Evolutionary conservation across 345 rosid genomes (phyloP), one percentile per base, ranked within the genome.

Genomic region (sweet orange (Citrus sinensis)): DNA sequence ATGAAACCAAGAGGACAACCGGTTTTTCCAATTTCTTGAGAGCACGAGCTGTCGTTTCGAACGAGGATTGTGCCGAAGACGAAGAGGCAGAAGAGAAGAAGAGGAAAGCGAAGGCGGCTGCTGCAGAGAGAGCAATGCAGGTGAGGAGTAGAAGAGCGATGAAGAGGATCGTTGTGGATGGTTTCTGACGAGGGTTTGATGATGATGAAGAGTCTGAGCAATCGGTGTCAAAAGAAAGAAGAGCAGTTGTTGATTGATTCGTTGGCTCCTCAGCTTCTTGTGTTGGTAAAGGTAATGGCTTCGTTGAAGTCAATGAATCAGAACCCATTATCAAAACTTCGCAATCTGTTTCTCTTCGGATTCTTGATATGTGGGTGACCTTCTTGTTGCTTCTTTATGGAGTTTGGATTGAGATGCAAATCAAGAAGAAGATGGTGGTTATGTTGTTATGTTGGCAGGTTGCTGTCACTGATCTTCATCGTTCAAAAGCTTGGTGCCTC

Each of bases 1-100:
- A 91, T 24, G 99, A 95, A 70, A 95, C 82, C 85, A 95, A 79
- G 6, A 95, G 81, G 61, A 93, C 98, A 10, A 92, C 93, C 0
- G 95, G 93, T 59, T 83, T 88, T 20, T 62, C 80, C 66, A 95
- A 91, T 73, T 89, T 92, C 75, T 86, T 86, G 77, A 93, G 88
- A 22, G 94, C 85, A 29, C 93, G 95, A 59, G 92, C 82, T 0
- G 84, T 61, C 75, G 87, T 68, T 62, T 80, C 46, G 35, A 68
- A 11, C 49, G 82, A 69, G 60, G 87, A 20, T 0, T 77, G 19
- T 5, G 85, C 74, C 35, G 11, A 76, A 17, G 67, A 76, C 32
- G 81, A 39, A 0, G 65, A n/a, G 14, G 81, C 27, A 8, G 85
- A 70, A 80, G 83, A 89, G 74, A 87, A 89, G 88, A 89, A 87